Conservation (phyloP, 208 protist genomes). For the Strigomonas galati region DNA sequence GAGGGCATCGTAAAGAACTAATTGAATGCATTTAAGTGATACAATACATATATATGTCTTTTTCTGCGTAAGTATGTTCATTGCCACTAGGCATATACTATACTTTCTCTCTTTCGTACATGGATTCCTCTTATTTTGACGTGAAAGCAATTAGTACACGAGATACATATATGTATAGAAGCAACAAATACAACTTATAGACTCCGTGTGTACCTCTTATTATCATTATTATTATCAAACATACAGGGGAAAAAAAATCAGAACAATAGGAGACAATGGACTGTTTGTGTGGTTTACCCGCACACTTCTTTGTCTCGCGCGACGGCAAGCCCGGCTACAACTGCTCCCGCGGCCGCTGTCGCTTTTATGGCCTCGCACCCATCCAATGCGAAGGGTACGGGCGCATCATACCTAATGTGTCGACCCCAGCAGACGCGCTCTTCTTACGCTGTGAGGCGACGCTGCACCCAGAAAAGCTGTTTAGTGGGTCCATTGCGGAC, state of each 20-base stretch:
- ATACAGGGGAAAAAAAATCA: no score
- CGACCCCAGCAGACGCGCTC: slow-evolving; percentile 23
- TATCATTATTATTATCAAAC: no score
- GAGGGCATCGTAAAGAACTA: no score
- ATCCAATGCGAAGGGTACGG: slow-evolving; percentile 66
- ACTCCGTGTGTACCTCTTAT: no score
- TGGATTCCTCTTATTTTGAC: background rate
- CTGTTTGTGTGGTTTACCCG: slow-evolving; percentile 61
- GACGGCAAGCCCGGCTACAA: slow-evolving; percentile 55
- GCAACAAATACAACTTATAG: no score
- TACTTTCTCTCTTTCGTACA: background rate
- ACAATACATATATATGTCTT: no score
- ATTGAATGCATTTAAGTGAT: no score
- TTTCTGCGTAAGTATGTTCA: no score
- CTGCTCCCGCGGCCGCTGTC: slow-evolving; percentile 53
- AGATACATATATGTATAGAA: no score
- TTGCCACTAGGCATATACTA: no score
- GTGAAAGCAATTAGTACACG: no score
- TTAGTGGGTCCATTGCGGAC: no score
- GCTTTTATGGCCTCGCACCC: slow-evolving; percentile 51
- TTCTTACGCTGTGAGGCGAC: slow-evolving; percentile 73
- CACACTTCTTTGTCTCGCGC: slow-evolving; percentile 34
- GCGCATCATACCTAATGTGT: slow-evolving; percentile 36
- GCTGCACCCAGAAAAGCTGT: slow-evolving; percentile 34
- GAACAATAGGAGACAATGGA: slow-evolving; percentile 34